These are phyloP conservation scores for Oxytropis ochrocephala DNA, from an alignment of 306 rosid species.

Conservation along the genomic window DNA sequence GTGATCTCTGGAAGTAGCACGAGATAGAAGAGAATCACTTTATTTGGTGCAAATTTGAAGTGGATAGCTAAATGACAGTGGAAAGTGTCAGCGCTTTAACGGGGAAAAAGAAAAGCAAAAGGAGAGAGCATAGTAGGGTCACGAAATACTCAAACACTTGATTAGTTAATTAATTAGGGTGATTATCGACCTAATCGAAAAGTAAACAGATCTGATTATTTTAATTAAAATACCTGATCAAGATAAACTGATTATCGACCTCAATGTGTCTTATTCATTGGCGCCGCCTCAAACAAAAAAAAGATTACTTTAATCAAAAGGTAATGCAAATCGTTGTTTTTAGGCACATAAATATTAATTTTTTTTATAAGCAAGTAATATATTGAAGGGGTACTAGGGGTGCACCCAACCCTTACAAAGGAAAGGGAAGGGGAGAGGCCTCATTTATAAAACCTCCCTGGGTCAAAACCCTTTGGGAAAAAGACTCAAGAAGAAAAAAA, in stretches of 20 bases:
- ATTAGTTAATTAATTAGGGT: conserved; percentile 3
- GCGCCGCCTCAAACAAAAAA: conserved; percentile 15
- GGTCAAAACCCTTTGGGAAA: too few relatives aligned
- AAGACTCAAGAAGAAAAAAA: too few relatives aligned
- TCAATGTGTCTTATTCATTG: conserved; percentile 32
- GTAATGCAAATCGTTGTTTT: conserved; percentile 6
- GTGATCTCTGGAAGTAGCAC: conserved; percentile 13
- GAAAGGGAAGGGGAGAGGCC: too few relatives aligned
- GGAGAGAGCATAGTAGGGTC: not conserved
- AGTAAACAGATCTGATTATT: not conserved
- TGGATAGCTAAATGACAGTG: conserved; percentile 21
- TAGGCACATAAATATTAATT: conserved; percentile 6
- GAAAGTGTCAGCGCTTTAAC: conserved; percentile 26
- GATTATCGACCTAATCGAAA: conserved; percentile 27
- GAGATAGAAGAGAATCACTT: conserved; percentile 13
- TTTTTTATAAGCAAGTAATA: too few relatives aligned
- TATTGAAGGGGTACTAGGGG: too few relatives aligned
- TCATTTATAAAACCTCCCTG: too few relatives aligned
- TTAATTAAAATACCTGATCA: conserved; percentile 20
- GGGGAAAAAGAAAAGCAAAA: not conserved
- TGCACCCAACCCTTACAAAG: too few relatives aligned
- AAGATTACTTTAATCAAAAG: conserved; percentile 1
- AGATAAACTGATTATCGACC: conserved; percentile 40
- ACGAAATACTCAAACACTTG: not conserved
- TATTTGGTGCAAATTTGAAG: conserved; percentile 21